Percentiles rank a stretch among this genome's conserved stretches.
Evolutionary conservation across 768 basidiomycete species (phyloP).

Genomic region (Mrakia blollopis): DNA sequence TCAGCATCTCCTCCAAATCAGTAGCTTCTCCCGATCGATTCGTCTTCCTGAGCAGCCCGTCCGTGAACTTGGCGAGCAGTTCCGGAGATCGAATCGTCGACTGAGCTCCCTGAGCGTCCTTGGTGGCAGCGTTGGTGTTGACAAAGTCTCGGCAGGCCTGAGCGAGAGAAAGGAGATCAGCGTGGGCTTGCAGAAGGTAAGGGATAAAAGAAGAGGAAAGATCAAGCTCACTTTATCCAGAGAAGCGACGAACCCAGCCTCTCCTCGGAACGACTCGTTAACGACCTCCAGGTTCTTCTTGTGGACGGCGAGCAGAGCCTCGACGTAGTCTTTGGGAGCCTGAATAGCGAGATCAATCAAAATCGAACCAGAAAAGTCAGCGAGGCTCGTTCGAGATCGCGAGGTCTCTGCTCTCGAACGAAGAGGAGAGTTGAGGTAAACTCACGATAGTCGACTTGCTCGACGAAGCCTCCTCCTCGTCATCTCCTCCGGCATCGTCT

Average conservation of each 20-base stretch:
- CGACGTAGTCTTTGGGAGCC: slow-evolving; percentile 92
- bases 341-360: too few relatives aligned
- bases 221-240: slow-evolving; percentile 56
- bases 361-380: too few relatives aligned
- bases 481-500: slow-evolving; percentile 34
- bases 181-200: too few relatives aligned
- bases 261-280: slow-evolving; percentile 79
- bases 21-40: slow-evolving; percentile 92
- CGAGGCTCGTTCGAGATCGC: too few relatives aligned
- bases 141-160: slow-evolving; percentile 94
- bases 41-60: slow-evolving; percentile 81
- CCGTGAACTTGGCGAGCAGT: slow-evolving; percentile 83
- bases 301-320: slow-evolving; percentile 84
- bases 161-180: neutral
- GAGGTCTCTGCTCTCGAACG: neutral
- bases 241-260: slow-evolving; percentile 87
- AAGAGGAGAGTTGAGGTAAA: neutral
- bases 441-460: slow-evolving; percentile 16
- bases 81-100: slow-evolving; percentile 78
- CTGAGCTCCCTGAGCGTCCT: slow-evolving; percentile 53
- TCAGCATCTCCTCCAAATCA: slow-evolving; percentile 80
- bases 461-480: slow-evolving; percentile 11
- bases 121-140: slow-evolving; percentile 82
- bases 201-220: neutral
- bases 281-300: slow-evolving; percentile 87